Evolutionary conservation across 441 rosid species (phyloP), one percentile per base, ranked within the genome.

Genomic region (Melastoma candidum): DNA sequence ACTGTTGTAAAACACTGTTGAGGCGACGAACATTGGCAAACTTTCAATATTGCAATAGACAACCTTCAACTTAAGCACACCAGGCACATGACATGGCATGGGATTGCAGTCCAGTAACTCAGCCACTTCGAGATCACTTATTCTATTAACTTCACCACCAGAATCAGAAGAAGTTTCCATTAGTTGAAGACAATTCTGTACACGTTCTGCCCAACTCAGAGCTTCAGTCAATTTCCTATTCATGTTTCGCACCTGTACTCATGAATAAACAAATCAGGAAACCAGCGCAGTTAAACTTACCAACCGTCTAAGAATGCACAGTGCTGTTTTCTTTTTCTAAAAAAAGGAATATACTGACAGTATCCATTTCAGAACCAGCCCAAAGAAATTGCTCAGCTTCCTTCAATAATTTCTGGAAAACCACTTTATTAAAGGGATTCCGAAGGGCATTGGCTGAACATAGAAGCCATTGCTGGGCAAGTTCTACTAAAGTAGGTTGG

Each of bases 321-420:
- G 7, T 29, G 36, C 22, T 17, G 22, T 17, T 17, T 17, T 17
- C 22, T 17, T 17, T 17, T 17, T 17, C 22, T 17, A 17, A 17
- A 17, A 17, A 17, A 17, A 17, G 22, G 7, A 53, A 41, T 17
- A 61, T 64, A 68, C 95, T 85, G 68, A 93, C 98, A 44, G 71
- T 49, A 77, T 93, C 86, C 90, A 93, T 78, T 68, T 84, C 98
- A 68, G 76, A 66, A 73, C 95, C 98, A 72, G 84, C 97, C 97
- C 98, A 93, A 60, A 93, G 90, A 84, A 88, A 93, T 67, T 93
- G 92, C 56, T 88, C 98, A 55, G 90, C 92, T 67, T 93, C 92
- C 78, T 81, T 81, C 79, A 93, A 69, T 17, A 75, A 75, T 53
- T 48, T 60, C 44, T 60, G 51, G 70, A 72, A 93, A 59, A 71